phyloP scores from a whole-genome alignment of 345 rosid genomes.

The Rubroshorea leprosula region DNA sequence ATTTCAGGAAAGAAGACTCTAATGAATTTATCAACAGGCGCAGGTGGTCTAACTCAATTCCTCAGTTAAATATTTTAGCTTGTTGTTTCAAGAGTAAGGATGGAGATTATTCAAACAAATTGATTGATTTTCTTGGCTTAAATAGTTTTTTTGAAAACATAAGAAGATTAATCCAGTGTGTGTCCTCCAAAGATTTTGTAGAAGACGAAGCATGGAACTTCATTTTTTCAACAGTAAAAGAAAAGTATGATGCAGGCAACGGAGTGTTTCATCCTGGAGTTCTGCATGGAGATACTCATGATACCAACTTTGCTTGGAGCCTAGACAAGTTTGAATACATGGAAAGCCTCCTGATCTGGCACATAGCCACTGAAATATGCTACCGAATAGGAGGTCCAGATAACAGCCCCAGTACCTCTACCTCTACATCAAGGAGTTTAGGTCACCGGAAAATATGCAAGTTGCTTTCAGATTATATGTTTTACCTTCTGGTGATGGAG shows the following conservation, averaged over 20 bases:
- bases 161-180: neutral
- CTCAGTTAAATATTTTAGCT: neutral
- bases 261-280: too few relatives aligned
- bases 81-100: neutral
- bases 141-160: neutral
- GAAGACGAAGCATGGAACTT: neutral
- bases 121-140: neutral
- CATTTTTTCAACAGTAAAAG: neutral
- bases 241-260: too few relatives aligned
- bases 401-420: too few relatives aligned
- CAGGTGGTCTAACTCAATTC: neutral
- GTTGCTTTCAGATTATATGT: too few relatives aligned
- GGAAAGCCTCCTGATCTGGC: neutral
- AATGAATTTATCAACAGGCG: neutral
- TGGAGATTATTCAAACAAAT: neutral
- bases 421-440: too few relatives aligned
- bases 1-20: too few relatives aligned
- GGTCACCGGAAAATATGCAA: too few relatives aligned
- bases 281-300: too few relatives aligned
- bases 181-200: neutral
- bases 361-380: neutral
- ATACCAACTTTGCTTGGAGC: too few relatives aligned
- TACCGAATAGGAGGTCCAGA: neutral
- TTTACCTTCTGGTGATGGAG: too few relatives aligned
- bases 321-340: neutral